Conservation (phyloP, 2,329 filamentous ascomycete species). For the Fragosphaeria purpurea region DNA sequence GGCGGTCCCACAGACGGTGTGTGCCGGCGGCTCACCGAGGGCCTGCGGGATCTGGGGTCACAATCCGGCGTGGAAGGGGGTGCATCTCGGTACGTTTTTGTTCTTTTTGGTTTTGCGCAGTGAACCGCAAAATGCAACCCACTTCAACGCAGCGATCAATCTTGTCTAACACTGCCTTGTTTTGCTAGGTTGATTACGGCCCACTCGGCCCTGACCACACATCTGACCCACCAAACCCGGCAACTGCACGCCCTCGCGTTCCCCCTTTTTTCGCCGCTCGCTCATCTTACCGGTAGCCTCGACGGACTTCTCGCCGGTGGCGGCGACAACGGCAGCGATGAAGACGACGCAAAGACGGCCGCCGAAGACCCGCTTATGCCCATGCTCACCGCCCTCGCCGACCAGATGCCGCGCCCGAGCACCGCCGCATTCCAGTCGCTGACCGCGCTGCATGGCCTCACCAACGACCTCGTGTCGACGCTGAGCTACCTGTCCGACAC, state of each 20-base stretch:
- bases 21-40: conserved; percentile 57
- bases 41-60: conserved; percentile 61
- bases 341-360: conserved; percentile 29
- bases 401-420: conserved; percentile 55
- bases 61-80: conserved; percentile 64
- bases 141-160: background rate
- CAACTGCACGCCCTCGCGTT: conserved; percentile 65
- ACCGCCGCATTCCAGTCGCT: conserved; percentile 56
- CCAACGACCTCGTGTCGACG: conserved; percentile 64
- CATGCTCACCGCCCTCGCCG: conserved; percentile 53
- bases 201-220: conserved; percentile 63
- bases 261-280: conserved; percentile 58
- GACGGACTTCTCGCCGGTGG: background rate
- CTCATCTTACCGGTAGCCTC: conserved; percentile 36
- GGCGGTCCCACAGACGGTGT: conserved; percentile 56
- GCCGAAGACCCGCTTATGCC: conserved; percentile 57
- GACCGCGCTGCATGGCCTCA: conserved; percentile 58
- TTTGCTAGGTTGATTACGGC: conserved; percentile 58
- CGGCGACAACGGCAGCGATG: background rate
- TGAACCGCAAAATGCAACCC: no score
- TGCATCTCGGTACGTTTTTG: conserved; percentile 48
- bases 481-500: conserved; percentile 83
- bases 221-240: conserved; percentile 65
- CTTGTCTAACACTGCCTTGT: background rate
- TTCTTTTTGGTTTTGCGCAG: background rate